phyloP scores from a whole-genome alignment of 2,329 filamentous ascomycete species.

The Monilinia laxa region DNA sequence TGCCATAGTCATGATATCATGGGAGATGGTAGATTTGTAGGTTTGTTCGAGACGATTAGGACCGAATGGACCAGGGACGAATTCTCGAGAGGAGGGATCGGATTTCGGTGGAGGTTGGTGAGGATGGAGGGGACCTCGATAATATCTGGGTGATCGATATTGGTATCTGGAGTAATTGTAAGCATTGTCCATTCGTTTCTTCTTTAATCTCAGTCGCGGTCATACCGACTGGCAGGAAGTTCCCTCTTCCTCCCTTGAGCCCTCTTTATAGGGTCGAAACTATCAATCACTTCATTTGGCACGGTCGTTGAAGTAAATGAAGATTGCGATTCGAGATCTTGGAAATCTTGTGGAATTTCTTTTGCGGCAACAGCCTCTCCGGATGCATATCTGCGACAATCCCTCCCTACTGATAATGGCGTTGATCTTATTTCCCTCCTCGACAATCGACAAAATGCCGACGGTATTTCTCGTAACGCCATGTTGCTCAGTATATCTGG shows the following conservation, averaged over 20 bases:
- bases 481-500: slow-evolving; percentile 29
- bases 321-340: slow-evolving; percentile 49
- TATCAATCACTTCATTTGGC: slow-evolving; percentile 42
- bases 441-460: slow-evolving; percentile 35
- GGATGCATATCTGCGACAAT: slow-evolving; percentile 37
- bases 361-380: slow-evolving; percentile 31
- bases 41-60: slow-evolving; percentile 86
- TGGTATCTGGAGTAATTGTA: slow-evolving; percentile 67
- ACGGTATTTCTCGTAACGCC: slow-evolving; percentile 40
- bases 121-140: slow-evolving; percentile 89
- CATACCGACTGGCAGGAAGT: slow-evolving; percentile 45
- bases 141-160: slow-evolving; percentile 90
- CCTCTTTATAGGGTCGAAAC: slow-evolving; percentile 50
- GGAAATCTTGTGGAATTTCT: slow-evolving; percentile 36
- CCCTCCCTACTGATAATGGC: slow-evolving; percentile 20
- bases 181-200: slow-evolving; percentile 20
- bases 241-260: slow-evolving; percentile 44
- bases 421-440: slow-evolving; percentile 32
- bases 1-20: slow-evolving; percentile 83
- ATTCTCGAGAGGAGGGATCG: slow-evolving; percentile 83
- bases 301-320: slow-evolving; percentile 44
- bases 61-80: slow-evolving; percentile 87
- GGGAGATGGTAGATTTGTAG: slow-evolving; percentile 79
- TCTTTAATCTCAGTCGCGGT: neutral
- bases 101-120: slow-evolving; percentile 85